A percentile compares a stretch with the other conserved stretches of the same genome.
Conservation (phyloP, 352 stramenopile genomes). For the Phytophthora citrophthora region DNA sequence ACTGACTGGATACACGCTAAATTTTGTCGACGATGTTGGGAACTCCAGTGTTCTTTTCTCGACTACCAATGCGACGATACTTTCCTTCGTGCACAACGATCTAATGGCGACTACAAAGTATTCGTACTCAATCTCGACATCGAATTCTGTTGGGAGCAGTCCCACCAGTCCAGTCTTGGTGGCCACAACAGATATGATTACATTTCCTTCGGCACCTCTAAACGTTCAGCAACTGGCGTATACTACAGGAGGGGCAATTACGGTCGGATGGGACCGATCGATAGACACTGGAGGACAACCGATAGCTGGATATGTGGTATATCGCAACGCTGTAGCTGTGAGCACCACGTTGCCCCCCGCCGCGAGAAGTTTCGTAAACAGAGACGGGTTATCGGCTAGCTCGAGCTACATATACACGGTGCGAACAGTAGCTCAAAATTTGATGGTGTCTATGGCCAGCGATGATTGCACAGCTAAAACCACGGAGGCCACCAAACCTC, state of each 20-base stretch:
- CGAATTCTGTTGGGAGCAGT: conserved; percentile 49
- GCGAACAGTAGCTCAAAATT: conserved; percentile 44
- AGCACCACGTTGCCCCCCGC: conserved; percentile 27
- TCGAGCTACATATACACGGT: conserved; percentile 62
- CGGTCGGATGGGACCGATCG: conserved; percentile 60
- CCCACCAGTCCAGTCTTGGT: conserved; percentile 34
- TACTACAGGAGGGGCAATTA: conserved; percentile 59
- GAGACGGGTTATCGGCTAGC: conserved; percentile 29
- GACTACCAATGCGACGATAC: conserved; percentile 18
- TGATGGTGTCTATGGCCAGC: conserved; percentile 51
- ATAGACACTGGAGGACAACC: conserved; percentile 62
- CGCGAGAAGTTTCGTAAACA: conserved; percentile 44
- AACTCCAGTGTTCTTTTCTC: conserved; percentile 29
- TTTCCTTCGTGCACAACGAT: conserved; percentile 50
- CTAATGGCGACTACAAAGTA: conserved; percentile 59
- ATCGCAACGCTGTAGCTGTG: conserved; percentile 49
- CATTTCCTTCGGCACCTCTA: conserved; percentile 50
- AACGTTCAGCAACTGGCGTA: conserved; percentile 50
- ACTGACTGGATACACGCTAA: conserved; percentile 40
- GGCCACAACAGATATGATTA: conserved; percentile 46
- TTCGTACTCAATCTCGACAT: conserved; percentile 48
- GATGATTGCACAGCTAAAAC: conserved; percentile 40
- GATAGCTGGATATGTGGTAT: conserved; percentile 55
- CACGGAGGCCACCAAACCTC: conserved; percentile 39
- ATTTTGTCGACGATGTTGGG: conserved; percentile 20